These are phyloP conservation scores for Populus alba DNA, from an alignment of 345 rosid species.

Conservation along the genomic window DNA sequence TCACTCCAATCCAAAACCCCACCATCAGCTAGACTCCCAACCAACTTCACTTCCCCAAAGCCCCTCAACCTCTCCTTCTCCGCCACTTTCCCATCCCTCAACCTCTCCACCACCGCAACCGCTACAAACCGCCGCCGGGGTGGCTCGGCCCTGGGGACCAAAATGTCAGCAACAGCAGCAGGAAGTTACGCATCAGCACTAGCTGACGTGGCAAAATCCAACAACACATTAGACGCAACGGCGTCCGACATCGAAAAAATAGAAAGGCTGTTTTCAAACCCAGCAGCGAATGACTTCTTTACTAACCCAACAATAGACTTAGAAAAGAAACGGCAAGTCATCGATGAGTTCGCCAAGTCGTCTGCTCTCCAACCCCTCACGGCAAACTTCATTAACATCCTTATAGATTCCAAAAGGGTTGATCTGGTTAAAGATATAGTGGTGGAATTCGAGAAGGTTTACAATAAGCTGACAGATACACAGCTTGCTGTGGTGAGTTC, in stretches of 20 bases:
- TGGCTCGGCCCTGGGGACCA: constrained; percentile 40
- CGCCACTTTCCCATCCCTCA: constrained; percentile 28
- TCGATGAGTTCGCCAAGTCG: constrained; percentile 57
- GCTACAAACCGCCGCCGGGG: constrained; percentile 22
- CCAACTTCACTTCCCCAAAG: constrained; percentile 25
- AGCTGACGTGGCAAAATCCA: constrained; percentile 65
- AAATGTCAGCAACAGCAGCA: constrained; percentile 58
- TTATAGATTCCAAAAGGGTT: constrained; percentile 63
- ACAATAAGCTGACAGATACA: constrained; percentile 65
- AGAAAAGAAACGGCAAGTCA: constrained; percentile 49
- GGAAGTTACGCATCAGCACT: constrained; percentile 76
- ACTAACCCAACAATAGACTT: constrained; percentile 48
- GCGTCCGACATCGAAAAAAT: constrained; percentile 69
- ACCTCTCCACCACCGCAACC: constrained; percentile 28
- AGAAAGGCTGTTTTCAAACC: constrained; percentile 64
- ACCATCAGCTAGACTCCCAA: constrained; percentile 35
- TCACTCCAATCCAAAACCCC: constrained; percentile 56
- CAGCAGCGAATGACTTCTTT: constrained; percentile 49
- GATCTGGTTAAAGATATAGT: constrained; percentile 60
- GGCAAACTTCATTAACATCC: constrained; percentile 62
- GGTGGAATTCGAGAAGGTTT: constrained; percentile 66
- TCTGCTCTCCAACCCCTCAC: constrained; percentile 54
- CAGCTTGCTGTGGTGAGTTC: constrained; percentile 79
- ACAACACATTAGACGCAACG: constrained; percentile 61
- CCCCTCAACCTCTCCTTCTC: constrained; percentile 49